Conservation (phyloP, 768 basidiomycete genomes). For the Rhizopogon rudus region DNA sequence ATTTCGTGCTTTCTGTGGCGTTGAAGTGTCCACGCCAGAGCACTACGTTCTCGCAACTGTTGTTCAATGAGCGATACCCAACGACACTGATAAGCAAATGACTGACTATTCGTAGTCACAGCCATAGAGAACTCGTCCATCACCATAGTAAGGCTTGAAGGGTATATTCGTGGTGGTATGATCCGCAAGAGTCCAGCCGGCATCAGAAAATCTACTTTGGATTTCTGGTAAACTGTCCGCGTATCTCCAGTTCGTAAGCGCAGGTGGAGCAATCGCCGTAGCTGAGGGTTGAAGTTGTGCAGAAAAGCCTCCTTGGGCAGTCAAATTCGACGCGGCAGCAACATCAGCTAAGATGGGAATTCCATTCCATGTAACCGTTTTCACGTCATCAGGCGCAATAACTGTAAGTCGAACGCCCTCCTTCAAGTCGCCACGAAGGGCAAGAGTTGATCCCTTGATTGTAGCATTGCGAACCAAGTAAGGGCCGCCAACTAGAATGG, state of each 20-base stretch:
- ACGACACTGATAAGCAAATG: background rate
- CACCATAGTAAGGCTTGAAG: constrained; percentile 63
- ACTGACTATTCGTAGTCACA: constrained; percentile 85
- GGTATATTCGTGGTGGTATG: constrained; percentile 74
- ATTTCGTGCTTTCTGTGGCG: constrained; percentile 53
- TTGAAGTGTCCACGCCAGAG: constrained; percentile 81
- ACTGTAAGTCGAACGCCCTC: constrained; percentile 53
- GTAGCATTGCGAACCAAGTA: constrained; percentile 57
- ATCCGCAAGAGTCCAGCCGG: constrained; percentile 59
- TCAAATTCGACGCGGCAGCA: constrained; percentile 23
- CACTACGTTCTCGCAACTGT: constrained; percentile 77
- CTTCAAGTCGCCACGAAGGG: constrained; percentile 66
- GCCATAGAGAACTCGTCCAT: constrained; percentile 75
- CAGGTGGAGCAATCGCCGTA: constrained; percentile 37
- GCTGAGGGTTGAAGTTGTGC: constrained; percentile 36
- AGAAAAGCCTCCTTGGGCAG: constrained; percentile 41
- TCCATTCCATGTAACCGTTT: constrained; percentile 71
- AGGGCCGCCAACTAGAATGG: constrained; percentile 62
- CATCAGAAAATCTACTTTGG: constrained; percentile 50
- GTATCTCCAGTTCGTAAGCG: constrained; percentile 67
- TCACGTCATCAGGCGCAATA: constrained; percentile 52
- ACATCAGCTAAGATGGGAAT: constrained; percentile 32
- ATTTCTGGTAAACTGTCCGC: constrained; percentile 75
- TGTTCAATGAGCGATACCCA: constrained; percentile 1
- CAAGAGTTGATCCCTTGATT: constrained; percentile 44